Percentiles rank a stretch among this genome's conserved stretches.
phyloP scores from a whole-genome alignment of 129 eudicot species.

The Solidago caesia region DNA sequence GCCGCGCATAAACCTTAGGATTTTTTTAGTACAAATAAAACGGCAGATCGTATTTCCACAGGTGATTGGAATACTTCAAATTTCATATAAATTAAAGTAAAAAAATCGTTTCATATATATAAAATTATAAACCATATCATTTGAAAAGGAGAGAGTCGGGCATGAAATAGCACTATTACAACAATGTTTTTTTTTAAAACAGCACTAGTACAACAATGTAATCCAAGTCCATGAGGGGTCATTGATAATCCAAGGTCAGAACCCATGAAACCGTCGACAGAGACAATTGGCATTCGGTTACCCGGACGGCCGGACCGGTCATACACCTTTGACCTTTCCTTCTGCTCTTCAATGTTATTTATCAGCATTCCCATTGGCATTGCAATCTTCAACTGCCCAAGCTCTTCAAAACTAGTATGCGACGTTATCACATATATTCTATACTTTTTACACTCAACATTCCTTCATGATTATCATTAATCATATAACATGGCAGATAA shows the following conservation, averaged over 20 bases:
- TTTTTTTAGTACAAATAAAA: too few species aligned
- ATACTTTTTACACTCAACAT: too few species aligned
- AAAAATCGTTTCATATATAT: too few species aligned
- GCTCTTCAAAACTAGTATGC: neutral
- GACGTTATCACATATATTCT: too few species aligned
- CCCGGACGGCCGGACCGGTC: conserved; percentile 20
- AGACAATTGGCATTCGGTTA: neutral
- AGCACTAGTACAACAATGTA: too few species aligned
- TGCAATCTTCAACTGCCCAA: neutral
- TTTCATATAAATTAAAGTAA: neutral
- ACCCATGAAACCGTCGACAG: conserved; percentile 5
- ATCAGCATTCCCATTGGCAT: neutral
- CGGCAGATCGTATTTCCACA: too few species aligned
- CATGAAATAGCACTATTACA: neutral
- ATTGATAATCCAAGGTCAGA: conserved; percentile 38
- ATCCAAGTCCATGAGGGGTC: conserved; percentile 44
- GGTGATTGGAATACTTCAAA: too few species aligned
- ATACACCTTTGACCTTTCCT: conserved; percentile 18
- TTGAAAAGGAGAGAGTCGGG: conserved; percentile 31
- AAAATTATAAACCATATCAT: too few species aligned
- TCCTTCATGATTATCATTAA: too few species aligned
- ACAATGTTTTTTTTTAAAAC: too few species aligned
- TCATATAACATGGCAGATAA: too few species aligned
- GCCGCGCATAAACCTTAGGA: neutral
- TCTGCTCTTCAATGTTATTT: conserved; percentile 17